Percentiles rank a stretch among this genome's conserved stretches.
Conservation (phyloP, 495 filamentous ascomycete genomes). For the Talaromyces thailandensis region DNA sequence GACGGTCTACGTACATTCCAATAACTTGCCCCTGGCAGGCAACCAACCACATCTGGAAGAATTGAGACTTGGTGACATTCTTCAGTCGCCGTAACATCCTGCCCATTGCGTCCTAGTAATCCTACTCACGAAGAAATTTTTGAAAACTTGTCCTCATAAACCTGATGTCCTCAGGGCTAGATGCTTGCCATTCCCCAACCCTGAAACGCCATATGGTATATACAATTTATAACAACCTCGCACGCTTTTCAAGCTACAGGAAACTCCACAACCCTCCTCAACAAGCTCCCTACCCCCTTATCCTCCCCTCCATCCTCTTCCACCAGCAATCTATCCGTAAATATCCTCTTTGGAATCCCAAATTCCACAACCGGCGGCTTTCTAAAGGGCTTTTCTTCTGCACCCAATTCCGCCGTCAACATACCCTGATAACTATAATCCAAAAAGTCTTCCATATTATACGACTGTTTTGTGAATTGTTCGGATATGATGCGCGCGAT, state of each 20-base stretch:
- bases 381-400: constrained; percentile 61
- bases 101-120: not conserved
- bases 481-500: constrained; percentile 90
- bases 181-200: not conserved
- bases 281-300: constrained; percentile 26
- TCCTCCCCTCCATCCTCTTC: constrained; percentile 38
- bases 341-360: constrained; percentile 86
- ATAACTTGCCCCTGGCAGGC: not conserved
- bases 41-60: too few relatives aligned
- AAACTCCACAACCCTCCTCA: constrained; percentile 34
- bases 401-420: constrained; percentile 65
- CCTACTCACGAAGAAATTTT: not conserved
- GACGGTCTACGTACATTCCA: not conserved
- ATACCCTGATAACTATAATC: constrained; percentile 91
- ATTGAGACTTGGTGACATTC: not conserved
- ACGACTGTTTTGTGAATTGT: constrained; percentile 93
- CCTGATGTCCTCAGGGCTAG: not conserved
- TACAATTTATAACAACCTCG: not conserved
- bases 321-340: constrained; percentile 40
- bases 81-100: not conserved
- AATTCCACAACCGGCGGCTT: constrained; percentile 84
- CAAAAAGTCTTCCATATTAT: constrained; percentile 90
- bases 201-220: not conserved
- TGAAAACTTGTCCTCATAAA: not conserved
- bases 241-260: not conserved